Percentiles rank a stretch among this genome's conserved stretches.
phyloP scores from a whole-genome alignment of 257 asterid species.

The Coffea canephora region DNA sequence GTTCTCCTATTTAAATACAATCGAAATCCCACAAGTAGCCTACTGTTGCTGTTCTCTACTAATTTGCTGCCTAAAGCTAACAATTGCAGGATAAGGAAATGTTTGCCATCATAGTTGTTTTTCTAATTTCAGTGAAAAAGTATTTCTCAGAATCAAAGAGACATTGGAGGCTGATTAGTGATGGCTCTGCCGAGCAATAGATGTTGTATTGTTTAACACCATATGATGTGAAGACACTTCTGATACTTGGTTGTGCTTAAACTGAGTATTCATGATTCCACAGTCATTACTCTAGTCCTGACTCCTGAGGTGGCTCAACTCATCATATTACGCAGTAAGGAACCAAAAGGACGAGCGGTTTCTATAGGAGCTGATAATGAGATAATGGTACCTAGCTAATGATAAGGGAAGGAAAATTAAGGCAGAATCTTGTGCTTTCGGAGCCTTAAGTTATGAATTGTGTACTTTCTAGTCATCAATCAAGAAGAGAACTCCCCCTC shows the following conservation, averaged over 20 bases:
- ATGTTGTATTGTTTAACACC: not conserved
- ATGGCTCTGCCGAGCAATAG: not conserved
- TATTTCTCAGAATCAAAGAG: not conserved
- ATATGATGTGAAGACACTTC: not conserved
- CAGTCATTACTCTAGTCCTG: not conserved
- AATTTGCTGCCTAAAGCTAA: not conserved
- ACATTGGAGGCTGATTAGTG: not conserved
- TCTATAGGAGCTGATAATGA: no score
- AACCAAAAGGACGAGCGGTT: no score
- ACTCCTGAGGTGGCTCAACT: not conserved
- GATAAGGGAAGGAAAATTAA: no score
- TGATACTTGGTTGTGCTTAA: not conserved
- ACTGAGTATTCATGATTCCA: not conserved
- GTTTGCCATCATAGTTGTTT: not conserved
- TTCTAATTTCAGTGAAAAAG: no score
- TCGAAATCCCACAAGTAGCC: not conserved
- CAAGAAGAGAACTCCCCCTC: no score
- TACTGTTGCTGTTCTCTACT: not conserved
- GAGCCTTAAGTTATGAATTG: no score
- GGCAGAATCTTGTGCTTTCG: no score
- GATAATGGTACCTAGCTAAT: no score
- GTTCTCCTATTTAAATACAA: not conserved
- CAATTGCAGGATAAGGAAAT: not conserved
- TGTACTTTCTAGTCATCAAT: no score
- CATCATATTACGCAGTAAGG: no score